Evolutionary conservation across 768 basidiomycete species (phyloP), one percentile per base, ranked within the genome.

Genomic region (Paxillus involutus): DNA sequence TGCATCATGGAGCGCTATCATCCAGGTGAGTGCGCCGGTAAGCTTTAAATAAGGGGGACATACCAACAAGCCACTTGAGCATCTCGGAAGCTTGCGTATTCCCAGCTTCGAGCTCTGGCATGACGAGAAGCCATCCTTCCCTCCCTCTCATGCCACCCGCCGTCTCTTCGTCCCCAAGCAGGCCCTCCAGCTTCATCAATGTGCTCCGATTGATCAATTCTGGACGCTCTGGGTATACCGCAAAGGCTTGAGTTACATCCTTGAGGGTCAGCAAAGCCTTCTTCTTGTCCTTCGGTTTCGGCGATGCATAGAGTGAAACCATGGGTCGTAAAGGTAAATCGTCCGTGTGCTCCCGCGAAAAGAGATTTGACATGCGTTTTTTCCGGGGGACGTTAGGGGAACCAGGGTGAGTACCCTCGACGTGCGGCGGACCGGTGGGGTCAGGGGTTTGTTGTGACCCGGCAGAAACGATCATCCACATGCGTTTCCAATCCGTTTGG

Each of bases 171-270:
- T 88, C 85, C 2, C 89, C 88, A 50, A 97, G 80, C 24, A 79
- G 73, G 10, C 93, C 96, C 66, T 98, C 94, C 6, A 98, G 66
- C 69, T 98, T 98, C 75, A 98, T 87, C 59, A 99, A 73, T 1
- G 92, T 94, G 59, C 93, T 94, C 62, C 84, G 78, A 58, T 80
- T 87, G 71, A 98, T 94, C 59, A 97, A 74, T 60, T 94, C 91
- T 10, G 92, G 91, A n/a, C 92, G 82, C 67, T 98, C 96, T 2
- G 96, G 96, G 68, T 94, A 99, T 9, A 99, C 92, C 3, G 92
- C 91, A 65, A 94, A 97, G 16, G 88, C 91, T 72, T 97, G 92
- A 0, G 86, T 82, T 49, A 94, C 77, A 40, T 83, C 72, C 32
- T 72, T 77, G 53, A 96, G 72, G 0, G 88, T 88, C 57, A 96